Conservation (phyloP, 176 grass and related monocot genomes). For the Metroxylon sagu region DNA sequence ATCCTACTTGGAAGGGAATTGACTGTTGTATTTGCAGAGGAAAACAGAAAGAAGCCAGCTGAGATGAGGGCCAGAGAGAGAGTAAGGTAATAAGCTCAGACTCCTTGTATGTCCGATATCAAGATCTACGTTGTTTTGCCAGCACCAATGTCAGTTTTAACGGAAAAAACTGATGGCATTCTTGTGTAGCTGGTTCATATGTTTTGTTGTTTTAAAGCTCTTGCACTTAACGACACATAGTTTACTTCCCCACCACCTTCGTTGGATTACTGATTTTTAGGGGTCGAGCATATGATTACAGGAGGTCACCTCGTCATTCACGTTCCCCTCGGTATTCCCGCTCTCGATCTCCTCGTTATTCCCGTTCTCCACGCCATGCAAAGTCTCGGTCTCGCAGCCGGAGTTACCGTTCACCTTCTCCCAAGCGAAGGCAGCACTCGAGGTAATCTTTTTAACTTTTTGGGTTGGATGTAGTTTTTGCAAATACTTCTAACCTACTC, state of each 20-base stretch:
- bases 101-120: too few relatives aligned
- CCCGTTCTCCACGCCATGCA: constrained; percentile 5
- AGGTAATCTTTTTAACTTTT: constrained; percentile 1
- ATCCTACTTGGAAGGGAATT: constrained; percentile 71
- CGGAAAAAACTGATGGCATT: too few relatives aligned
- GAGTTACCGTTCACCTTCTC: constrained; percentile 13
- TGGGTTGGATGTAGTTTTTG: too few relatives aligned
- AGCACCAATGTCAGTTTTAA: too few relatives aligned
- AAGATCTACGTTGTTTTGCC: too few relatives aligned
- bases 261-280: neutral
- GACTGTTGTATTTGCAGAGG: constrained; percentile 85
- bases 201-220: too few relatives aligned
- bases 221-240: too few relatives aligned
- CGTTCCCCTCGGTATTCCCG: constrained; percentile 12
- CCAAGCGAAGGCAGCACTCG: neutral
- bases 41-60: constrained; percentile 77
- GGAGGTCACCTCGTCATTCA: neutral
- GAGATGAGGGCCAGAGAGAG: constrained; percentile 66
- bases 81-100: constrained; percentile 29
- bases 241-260: too few relatives aligned
- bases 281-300: neutral
- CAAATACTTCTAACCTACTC: too few relatives aligned
- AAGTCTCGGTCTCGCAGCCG: neutral
- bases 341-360: constrained; percentile 8
- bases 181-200: too few relatives aligned